Evolutionary conservation across 306 rosid genomes (phyloP), one percentile per base, ranked within the genome.

Genomic region (Mucuna pruriens): DNA sequence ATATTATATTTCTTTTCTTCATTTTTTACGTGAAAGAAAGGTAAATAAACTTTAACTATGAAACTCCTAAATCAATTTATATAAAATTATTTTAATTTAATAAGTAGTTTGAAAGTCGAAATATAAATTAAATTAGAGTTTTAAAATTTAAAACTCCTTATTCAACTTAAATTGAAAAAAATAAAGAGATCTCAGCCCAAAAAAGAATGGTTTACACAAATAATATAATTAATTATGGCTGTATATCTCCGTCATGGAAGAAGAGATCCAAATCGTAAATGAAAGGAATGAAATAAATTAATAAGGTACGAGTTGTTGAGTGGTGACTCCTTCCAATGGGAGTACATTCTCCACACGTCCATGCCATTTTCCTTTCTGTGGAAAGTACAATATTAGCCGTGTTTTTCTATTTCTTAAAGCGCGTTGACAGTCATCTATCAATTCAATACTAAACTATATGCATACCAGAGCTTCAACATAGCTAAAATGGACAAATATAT

Each of bases 371-470:
- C 23, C 39, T 9, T 39, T 52, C 38, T 19, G 23, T 12, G 7
- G 8, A 40, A 75, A 31, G 25, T 58, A 71, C 63, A 70, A 19
- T 45, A 36, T 63, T 52, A 44, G 20, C 48, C 84, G 87, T 75
- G 42, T 74, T 72, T 74, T 60, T 23, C 68, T 45, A 31, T 19
- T 71, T 71, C 78, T 23, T 5, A 1, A 70, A 82, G 23, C 84
- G 89, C 79, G 84, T 74, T 51, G 80, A 52, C 42, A 72, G 62
- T 75, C 80, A 80, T 80, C 34, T 17, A 25, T 66, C 31, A 31
- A 66, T 22, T 19, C 54, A 10, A 67, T 12, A 13, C 19, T 17
- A 9, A 39, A 12, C 20, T 40, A n/a, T 1, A 66, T 39, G 31
- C 49, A 39, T 38, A 17, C 17, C 7, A 34, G 12, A 62, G 20